Base-by-base conservation (phyloP, 2,329 filamentous ascomycete species). In the Aspergillus ruber region DNA sequence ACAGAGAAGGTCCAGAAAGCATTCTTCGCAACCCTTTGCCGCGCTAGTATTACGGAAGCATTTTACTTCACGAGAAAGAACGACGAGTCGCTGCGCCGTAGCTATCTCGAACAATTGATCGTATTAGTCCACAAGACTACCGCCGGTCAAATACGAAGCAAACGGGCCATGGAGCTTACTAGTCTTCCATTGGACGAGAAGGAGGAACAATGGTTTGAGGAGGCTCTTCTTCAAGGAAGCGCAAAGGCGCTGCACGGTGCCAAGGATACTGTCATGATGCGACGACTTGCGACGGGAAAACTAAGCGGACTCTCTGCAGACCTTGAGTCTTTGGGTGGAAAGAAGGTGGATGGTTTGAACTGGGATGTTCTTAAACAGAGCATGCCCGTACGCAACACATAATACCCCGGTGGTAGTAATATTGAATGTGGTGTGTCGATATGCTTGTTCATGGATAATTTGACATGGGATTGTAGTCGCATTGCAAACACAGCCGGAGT, bases 181-280 rank as follows among this genome's bases (percentile, higher is more conserved):
- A 83, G 84, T 51, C 68, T 91, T 51, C 86, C 88, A 0, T 79
- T 94, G n/a, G 81, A 81, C 48, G 64, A 73, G 1, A 72, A 79
- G 15, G 89, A 95, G 62, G 86, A 90, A 62, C 63, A 62, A 4
- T 91, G 86, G 85, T 82, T 94, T 52, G 81, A 85, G 55, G 79
- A 85, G 21, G 85, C 79, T 49, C 70, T 94, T 33, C 74, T 80
- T 0, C 71, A 74, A 4, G 84, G 85, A 9, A 80, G 81, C 40
- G 86, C 85, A 2, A 81, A 81, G 58, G 77, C 73, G 38, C 69
- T 85, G 6, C 81, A 78, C 53, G 80, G 79, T 20, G 82, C 85
- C 3, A 84, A 81, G 61, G 88, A 91, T 57, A 87, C 85, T 0
- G 73, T 90, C 1, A 75, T 89, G 56, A 85, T 90, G 76, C 80